A percentile compares a stretch with the other conserved stretches of the same genome.
phyloP scores from a whole-genome alignment of 1,284 basidiomycete genomes.

The Pseudozyma tsukubaensis region DNA sequence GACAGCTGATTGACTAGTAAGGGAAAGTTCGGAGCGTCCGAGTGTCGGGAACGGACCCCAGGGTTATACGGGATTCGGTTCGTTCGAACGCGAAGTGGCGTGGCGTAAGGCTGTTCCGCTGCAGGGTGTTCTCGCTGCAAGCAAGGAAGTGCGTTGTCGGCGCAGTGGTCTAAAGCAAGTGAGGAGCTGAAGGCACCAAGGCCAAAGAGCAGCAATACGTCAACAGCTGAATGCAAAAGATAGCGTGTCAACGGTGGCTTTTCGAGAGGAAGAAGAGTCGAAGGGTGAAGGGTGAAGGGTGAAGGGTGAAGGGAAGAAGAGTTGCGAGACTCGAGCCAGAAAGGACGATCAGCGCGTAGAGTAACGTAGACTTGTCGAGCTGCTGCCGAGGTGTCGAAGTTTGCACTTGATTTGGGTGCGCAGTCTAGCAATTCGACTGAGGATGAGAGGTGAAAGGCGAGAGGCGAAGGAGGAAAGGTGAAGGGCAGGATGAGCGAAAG shows the following conservation, averaged over 20 bases:
- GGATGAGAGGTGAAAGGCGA: background rate
- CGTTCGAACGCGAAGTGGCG: background rate
- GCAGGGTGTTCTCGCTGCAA: background rate
- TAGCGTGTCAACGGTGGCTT: too few species aligned
- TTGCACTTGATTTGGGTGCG: too few species aligned
- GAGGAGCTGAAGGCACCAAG: too few species aligned
- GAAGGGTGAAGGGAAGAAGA: too few species aligned
- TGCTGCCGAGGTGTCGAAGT: background rate
- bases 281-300: too few species aligned
- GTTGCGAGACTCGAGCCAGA: too few species aligned
- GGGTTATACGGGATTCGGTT: background rate
- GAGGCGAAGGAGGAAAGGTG: background rate
- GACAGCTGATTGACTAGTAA: background rate
- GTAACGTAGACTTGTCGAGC: background rate
- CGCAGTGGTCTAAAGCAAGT: background rate
- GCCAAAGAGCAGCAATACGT: too few species aligned
- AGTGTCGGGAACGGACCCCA: too few species aligned
- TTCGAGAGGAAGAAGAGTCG: too few species aligned
- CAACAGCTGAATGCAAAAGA: too few species aligned
- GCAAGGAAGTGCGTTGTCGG: background rate
- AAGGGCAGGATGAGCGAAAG: background rate
- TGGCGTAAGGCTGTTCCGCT: constrained; percentile 1
- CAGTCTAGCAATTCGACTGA: too few species aligned
- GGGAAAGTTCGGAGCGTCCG: background rate
- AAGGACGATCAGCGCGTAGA: too few species aligned